Conservation (phyloP, 164 flowering plant species). For the Vitis amurensis region DNA sequence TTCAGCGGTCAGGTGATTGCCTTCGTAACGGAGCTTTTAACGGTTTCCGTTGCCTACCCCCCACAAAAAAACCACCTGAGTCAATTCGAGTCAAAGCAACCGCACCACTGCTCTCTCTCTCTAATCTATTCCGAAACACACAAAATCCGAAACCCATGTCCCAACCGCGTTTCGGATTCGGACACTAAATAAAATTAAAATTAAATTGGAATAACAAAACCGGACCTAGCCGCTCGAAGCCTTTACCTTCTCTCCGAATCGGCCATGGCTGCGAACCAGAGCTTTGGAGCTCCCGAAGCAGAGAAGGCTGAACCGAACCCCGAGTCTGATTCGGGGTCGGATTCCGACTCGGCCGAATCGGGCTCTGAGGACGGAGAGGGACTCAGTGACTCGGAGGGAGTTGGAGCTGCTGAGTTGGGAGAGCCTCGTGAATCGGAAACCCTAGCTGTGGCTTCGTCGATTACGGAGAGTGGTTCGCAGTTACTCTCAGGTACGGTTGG, state of each 20-base stretch:
- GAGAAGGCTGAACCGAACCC: slow-evolving; percentile 4
- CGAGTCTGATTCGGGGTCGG: not conserved
- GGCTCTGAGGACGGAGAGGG: slow-evolving; percentile 12
- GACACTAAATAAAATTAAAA: not conserved
- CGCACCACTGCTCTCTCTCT: slow-evolving; percentile 5
- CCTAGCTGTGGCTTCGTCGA: slow-evolving; percentile 6
- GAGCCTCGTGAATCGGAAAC: slow-evolving; percentile 15
- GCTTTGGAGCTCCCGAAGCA: slow-evolving; percentile 13
- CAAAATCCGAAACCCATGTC: slow-evolving; percentile 1
- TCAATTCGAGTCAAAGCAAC: slow-evolving; percentile 32
- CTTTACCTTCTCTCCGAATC: slow-evolving; percentile 10
- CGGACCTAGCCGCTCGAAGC: slow-evolving; percentile 16
- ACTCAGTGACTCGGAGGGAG: slow-evolving; percentile 7
- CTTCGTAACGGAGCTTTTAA: slow-evolving; percentile 15
- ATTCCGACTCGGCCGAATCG: not conserved
- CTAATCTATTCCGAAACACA: slow-evolving; percentile 1
- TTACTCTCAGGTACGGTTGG: slow-evolving; percentile 13
- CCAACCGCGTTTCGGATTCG: not conserved
- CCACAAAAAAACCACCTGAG: slow-evolving; percentile 24
- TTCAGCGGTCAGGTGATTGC: slow-evolving; percentile 7
- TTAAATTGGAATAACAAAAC: slow-evolving; percentile 3
- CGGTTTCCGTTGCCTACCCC: slow-evolving; percentile 12
- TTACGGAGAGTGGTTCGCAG: slow-evolving; percentile 9
- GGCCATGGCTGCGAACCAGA: slow-evolving; percentile 35
- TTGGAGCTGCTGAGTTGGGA: not conserved